phyloP scores from a whole-genome alignment of 2,329 filamentous ascomycete species.

The Pseudogymnoascus sp. region DNA sequence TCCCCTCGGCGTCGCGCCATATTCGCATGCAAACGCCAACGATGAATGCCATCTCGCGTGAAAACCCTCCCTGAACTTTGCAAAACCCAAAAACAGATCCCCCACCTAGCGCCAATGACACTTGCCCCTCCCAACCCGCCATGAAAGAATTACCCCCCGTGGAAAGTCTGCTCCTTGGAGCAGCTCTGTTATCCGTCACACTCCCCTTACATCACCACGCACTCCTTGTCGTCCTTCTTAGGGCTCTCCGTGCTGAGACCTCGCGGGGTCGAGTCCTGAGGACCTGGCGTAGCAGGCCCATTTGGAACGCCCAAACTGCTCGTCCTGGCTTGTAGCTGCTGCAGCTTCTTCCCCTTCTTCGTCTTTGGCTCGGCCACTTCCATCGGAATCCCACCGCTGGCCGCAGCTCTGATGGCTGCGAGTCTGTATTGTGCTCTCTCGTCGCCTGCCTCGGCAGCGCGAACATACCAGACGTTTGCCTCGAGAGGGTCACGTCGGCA shows the following conservation, averaged over 20 bases:
- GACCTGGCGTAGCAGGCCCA: not conserved
- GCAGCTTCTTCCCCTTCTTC: constrained; percentile 24
- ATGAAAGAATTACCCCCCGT: not conserved
- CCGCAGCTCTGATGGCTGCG: constrained; percentile 77
- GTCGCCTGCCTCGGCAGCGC: constrained; percentile 86
- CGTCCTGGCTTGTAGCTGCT: constrained; percentile 16
- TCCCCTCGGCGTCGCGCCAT: not conserved
- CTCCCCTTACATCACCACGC: constrained; percentile 21
- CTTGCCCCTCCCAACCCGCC: constrained; percentile 1
- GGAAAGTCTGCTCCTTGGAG: not conserved
- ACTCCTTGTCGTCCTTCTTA: constrained; percentile 23
- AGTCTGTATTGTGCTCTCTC: constrained; percentile 82
- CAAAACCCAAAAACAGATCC: not conserved
- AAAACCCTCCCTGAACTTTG: not conserved
- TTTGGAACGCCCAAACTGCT: not conserved
- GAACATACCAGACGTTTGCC: constrained; percentile 97
- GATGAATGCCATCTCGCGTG: not conserved
- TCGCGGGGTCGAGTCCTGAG: not conserved
- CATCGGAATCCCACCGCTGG: constrained; percentile 39
- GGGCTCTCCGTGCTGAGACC: not conserved
- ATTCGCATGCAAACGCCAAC: constrained; percentile 1
- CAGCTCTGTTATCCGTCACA: not conserved
- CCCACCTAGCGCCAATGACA: not conserved
- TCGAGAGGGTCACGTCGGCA: constrained; percentile 91
- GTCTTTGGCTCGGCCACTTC: constrained; percentile 23